These are phyloP conservation scores for Talaromyces pinophilus DNA, from an alignment of 2,329 filamentous ascomycete species.

Conservation along the genomic window DNA sequence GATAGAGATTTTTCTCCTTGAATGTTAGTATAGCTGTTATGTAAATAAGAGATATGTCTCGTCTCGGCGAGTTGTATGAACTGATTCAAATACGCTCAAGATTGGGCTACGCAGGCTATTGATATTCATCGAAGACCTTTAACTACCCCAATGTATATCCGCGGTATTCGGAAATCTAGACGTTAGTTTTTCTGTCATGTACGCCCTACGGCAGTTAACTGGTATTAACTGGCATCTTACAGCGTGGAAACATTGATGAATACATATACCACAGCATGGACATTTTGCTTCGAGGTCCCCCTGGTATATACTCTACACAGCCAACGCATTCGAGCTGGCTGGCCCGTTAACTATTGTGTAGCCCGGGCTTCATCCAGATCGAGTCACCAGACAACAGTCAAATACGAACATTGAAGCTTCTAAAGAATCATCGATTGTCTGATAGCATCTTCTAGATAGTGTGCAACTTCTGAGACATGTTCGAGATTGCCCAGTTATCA, in stretches of 20 bases:
- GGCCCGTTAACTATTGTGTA: conserved; percentile 6
- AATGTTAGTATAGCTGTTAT: background rate
- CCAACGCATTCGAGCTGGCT: background rate
- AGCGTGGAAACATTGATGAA: background rate
- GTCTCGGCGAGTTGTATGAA: background rate
- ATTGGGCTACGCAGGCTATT: background rate
- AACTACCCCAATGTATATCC: background rate
- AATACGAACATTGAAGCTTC: background rate
- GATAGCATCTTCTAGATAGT: background rate
- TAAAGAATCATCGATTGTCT: background rate
- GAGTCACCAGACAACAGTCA: background rate
- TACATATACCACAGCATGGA: no score
- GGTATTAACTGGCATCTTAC: background rate
- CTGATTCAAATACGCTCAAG: background rate
- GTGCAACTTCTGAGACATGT: background rate
- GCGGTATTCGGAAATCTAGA: no score
- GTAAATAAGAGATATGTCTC: background rate
- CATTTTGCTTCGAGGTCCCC: background rate
- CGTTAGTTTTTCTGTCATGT: no score
- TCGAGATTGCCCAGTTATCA: background rate
- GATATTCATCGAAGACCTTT: background rate
- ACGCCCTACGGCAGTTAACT: background rate
- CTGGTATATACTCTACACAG: background rate
- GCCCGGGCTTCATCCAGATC: background rate
- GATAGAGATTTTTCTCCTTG: background rate